Percentiles rank a stretch among this genome's conserved stretches.
phyloP scores from a whole-genome alignment of 139 green algal species.

The Chlamydomonas sp. region DNA sequence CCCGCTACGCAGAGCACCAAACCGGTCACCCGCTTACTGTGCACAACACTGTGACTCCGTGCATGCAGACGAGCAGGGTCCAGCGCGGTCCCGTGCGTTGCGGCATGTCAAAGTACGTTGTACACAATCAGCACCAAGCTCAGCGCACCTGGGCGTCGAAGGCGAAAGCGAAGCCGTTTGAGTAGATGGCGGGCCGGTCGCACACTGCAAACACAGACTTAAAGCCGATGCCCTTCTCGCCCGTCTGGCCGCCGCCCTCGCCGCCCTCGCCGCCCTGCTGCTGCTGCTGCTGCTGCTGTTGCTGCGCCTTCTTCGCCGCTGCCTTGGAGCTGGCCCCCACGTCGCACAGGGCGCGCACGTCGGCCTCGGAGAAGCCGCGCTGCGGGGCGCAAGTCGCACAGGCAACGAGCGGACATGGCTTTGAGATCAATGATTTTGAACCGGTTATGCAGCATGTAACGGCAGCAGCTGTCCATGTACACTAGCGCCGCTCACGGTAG shows the following conservation, averaged over 20 bases:
- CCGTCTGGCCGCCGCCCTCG: conserved; percentile 4
- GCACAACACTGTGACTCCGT: too few species aligned
- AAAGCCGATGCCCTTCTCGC: conserved; percentile 55
- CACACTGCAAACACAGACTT: conserved; percentile 49
- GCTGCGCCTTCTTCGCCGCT: not conserved
- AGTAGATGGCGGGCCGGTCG: conserved; percentile 31
- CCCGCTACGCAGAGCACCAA: not conserved
- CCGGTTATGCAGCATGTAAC: too few species aligned
- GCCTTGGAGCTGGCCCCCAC: conserved; percentile 44
- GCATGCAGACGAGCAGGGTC: too few species aligned
- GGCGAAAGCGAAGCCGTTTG: conserved; percentile 38
- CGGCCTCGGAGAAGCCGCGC: conserved; percentile 40
- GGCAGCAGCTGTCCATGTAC: not conserved
- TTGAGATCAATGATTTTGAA: too few species aligned
- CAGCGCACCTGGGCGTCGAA: conserved; percentile 41
- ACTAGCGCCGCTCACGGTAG: too few species aligned
- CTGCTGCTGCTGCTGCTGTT: not conserved
- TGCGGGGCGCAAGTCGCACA: not conserved
- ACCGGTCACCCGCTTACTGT: not conserved
- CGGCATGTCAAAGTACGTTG: too few species aligned
- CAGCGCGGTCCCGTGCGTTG: too few species aligned
- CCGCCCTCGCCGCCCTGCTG: not conserved
- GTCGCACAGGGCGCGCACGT: conserved; percentile 52
- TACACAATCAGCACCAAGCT: not conserved
- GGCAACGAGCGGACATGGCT: not conserved